Evolutionary conservation across 2,329 filamentous ascomycete genomes (phyloP).

Genomic region (Cladosporium sp.): DNA sequence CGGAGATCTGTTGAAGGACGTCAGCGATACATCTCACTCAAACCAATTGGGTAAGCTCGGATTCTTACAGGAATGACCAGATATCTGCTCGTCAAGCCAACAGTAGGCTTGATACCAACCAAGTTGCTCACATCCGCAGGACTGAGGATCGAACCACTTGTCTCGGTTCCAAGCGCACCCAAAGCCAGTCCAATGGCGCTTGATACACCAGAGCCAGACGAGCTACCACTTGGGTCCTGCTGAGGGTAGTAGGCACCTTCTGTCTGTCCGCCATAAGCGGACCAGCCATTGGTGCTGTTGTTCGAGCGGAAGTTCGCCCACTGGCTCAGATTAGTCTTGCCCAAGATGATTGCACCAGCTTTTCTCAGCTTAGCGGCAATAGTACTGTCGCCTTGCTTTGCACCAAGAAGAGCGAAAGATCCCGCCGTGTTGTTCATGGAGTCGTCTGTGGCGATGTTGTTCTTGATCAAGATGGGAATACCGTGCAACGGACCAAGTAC

Average conservation of each 20-base stretch:
- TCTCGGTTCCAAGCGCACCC: slow-evolving; percentile 59
- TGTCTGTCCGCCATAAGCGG: slow-evolving; percentile 59
- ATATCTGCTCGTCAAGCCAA: slow-evolving; percentile 58
- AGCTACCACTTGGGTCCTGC: slow-evolving; percentile 60
- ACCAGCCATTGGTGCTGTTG: slow-evolving; percentile 61
- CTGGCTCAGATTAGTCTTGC: slow-evolving; percentile 62
- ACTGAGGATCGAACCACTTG: slow-evolving; percentile 59
- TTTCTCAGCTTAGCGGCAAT: slow-evolving; percentile 57
- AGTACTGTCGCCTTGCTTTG: slow-evolving; percentile 56
- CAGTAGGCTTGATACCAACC: slow-evolving; percentile 65
- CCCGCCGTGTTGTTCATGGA: slow-evolving; percentile 62
- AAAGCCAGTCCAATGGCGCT: slow-evolving; percentile 57
- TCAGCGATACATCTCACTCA: slow-evolving; percentile 56
- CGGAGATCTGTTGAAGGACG: slow-evolving; percentile 39
- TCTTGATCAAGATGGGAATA: slow-evolving; percentile 62
- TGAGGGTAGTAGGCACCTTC: slow-evolving; percentile 57
- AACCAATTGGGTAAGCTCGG: slow-evolving; percentile 4
- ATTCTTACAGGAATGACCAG: slow-evolving; percentile 57
- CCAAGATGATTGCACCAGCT: slow-evolving; percentile 61
- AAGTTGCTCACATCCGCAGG: slow-evolving; percentile 56
- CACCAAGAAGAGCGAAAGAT: slow-evolving; percentile 59
- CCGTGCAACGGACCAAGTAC: slow-evolving; percentile 56
- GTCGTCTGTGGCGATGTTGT: slow-evolving; percentile 62
- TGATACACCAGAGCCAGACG: slow-evolving; percentile 59
- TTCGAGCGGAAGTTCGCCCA: slow-evolving; percentile 60